Base-by-base conservation (phyloP, 345 rosid species). In the Camelina neglecta region DNA sequence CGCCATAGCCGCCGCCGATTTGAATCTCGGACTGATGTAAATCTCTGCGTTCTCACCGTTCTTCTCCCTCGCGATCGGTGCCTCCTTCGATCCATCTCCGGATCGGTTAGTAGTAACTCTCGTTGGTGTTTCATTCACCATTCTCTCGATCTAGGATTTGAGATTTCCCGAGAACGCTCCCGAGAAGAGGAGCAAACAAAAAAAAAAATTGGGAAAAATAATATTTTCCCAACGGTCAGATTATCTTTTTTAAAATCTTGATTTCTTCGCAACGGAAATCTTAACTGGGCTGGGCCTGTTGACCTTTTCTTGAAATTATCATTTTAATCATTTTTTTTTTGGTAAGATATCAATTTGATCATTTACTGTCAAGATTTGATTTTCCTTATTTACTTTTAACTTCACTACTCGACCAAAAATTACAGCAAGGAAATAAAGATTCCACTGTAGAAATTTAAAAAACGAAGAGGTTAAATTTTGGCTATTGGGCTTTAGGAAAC, bases 1-100 rank as follows among this genome's bases (percentile, higher is more conserved):
- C 12, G 96, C 98, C 96, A 90, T 80, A 79, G 96, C 97, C 2
- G 93, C 99, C 80, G 80, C 84, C 0, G 94, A 90, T 83, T 83
- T 95, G 83, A 95, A 91, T 75, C 97, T 73, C 24, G 99, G 97
- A 67, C 97, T 89, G 75, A 95, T 81, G 75, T 89, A 41, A 65
- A 56, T 62, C 26, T 83, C 90, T 5, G 62, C 62, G 31, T 59
- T 82, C 48, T 73, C 78, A 71, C 69, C 74, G 13, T 62, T 79
- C 65, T 60, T 79, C 55, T 60, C 73, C 18, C 61, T 67, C 9
- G 13, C 75, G 1, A 79, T 76, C 48, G 69, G 63, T n/a, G 69
- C 50, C 72, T 48, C 81, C 47, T 79, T 82, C 23, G 60, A 70
- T 49, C 64, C 79, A 24, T 77, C 71, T 55, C 39, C 54, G 5